Conservation (phyloP, 495 filamentous ascomycete species). For the Penicillium taxi region DNA sequence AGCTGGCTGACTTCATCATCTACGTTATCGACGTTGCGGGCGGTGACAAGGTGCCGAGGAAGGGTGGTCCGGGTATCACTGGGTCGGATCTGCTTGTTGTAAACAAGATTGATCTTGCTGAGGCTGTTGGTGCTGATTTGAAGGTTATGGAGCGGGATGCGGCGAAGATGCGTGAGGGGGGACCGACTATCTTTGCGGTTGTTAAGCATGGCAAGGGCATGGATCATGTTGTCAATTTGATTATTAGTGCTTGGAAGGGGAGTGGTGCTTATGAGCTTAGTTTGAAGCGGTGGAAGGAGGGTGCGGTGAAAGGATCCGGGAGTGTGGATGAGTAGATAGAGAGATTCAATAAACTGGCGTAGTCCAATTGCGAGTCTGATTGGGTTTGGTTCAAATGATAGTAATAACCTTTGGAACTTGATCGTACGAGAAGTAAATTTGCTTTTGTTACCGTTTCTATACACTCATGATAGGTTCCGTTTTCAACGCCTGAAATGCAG, state of each 20-base stretch:
- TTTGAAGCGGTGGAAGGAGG: constrained; percentile 46
- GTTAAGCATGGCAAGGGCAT: constrained; percentile 87
- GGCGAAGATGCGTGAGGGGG: constrained; percentile 89
- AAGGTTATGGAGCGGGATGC: constrained; percentile 93
- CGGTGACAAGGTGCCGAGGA: constrained; percentile 94
- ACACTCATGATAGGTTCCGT: constrained; percentile 13
- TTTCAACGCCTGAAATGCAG: constrained; percentile 29
- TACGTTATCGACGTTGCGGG: constrained; percentile 97
- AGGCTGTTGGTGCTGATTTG: constrained; percentile 85
- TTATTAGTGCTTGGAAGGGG: constrained; percentile 85
- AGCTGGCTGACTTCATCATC: constrained; percentile 93
- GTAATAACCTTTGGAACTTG: no score
- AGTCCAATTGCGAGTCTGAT: no score
- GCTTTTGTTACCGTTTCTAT: constrained; percentile 20
- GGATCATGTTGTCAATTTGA: constrained; percentile 76
- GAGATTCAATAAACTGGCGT: no score
- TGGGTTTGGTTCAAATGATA: no score
- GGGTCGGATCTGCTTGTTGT: constrained; percentile 87
- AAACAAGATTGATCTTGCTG: constrained; percentile 93
- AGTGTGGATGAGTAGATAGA: constrained; percentile 28
- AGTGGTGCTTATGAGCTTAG: constrained; percentile 63
- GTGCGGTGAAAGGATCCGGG: constrained; percentile 40
- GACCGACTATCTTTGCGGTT: constrained; percentile 93
- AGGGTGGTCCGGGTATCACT: constrained; percentile 95
- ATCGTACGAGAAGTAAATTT: constrained; percentile 11